Base-by-base conservation (phyloP, 2,329 filamentous ascomycete genomes). In the Neonectria neomacrospora region DNA sequence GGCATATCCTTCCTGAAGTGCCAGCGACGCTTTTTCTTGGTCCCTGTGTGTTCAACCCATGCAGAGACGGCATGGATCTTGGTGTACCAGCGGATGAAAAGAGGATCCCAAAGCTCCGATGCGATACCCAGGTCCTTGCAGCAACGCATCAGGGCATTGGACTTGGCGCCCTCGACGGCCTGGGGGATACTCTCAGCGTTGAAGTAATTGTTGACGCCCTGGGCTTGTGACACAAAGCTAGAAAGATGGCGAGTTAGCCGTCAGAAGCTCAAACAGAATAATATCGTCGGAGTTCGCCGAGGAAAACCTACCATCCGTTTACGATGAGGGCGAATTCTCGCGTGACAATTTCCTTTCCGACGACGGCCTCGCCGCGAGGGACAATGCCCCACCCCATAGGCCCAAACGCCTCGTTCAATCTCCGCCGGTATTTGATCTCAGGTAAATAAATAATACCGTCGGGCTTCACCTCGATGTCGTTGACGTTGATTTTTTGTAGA, bases 41-140 rank as follows among this genome's bases (percentile, higher is more conserved):
- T 97, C 16, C 85, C 82, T 45, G 87, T 82, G 80, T 99, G 94
- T 84, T 98, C 96, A 45, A 95, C 95, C 88, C 95, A 97, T 34
- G n/a, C 90, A 84, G 83, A 97, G 92, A 72, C 90, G 88, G 90
- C 90, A 75, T 91, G 81, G 71, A 89, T 81, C 72, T 88, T 88
- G 83, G 91, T 91, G 81, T 93, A 99, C 71, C 86, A 87, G 72
- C 92, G 88, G 69, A 98, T 93, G 81, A 91, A 99, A 58, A 92
- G 84, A 37, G 96, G 96, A 81, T 99, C 96, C 96, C 96, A 99
- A 20, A 99, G 86, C 80, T 99, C 96, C 68, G 91, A 94, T 1
- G 93, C 96, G 68, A 99, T 91, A 37, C 96, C 96, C 32, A 99
- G 82, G 78, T 99, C 96, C 82, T 99, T 99, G 84, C 96, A 98